phyloP scores from a whole-genome alignment of 192 early-diverging fungal genomes.

The Rhizophagus sp. region DNA sequence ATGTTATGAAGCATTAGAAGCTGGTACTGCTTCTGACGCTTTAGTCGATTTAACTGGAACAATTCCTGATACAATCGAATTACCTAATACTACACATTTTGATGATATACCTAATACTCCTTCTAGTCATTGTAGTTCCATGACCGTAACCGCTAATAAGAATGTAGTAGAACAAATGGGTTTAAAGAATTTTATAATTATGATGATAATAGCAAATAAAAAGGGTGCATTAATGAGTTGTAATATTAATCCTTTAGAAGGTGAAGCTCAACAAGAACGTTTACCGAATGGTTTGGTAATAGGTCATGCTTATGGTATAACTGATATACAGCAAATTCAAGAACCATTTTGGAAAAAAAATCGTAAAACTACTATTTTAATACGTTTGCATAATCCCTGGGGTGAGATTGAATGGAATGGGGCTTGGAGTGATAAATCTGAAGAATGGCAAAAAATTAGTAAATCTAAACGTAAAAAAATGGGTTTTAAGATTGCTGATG shows the following conservation, averaged over 20 bases:
- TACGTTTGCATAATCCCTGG: conserved; percentile 51
- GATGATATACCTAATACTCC: not conserved
- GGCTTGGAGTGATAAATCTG: conserved; percentile 41
- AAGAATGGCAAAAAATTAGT: conserved; percentile 41
- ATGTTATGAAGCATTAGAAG: conserved; percentile 40
- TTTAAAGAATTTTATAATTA: conserved; percentile 34
- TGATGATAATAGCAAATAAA: conserved; percentile 29
- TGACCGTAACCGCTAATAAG: not conserved
- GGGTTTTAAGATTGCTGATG: conserved; percentile 30
- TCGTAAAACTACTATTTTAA: conserved; percentile 27
- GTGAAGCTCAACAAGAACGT: conserved; percentile 5
- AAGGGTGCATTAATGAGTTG: conserved; percentile 45
- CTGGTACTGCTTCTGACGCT: conserved; percentile 36
- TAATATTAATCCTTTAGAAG: conserved; percentile 33
- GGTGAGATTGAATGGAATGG: conserved; percentile 39
- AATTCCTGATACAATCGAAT: conserved; percentile 46
- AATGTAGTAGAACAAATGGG: conserved; percentile 22
- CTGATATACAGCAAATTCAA: conserved; percentile 36
- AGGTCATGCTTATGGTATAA: conserved; percentile 47
- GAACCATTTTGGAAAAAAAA: not conserved
- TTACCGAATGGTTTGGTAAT: conserved; percentile 36
- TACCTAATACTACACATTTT: not conserved
- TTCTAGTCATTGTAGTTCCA: not conserved
- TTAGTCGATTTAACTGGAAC: conserved; percentile 48
- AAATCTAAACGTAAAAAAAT: conserved; percentile 41